Base-by-base conservation (phyloP, 2,329 filamentous ascomycete species). In the Escovopsis sp. region DNA sequence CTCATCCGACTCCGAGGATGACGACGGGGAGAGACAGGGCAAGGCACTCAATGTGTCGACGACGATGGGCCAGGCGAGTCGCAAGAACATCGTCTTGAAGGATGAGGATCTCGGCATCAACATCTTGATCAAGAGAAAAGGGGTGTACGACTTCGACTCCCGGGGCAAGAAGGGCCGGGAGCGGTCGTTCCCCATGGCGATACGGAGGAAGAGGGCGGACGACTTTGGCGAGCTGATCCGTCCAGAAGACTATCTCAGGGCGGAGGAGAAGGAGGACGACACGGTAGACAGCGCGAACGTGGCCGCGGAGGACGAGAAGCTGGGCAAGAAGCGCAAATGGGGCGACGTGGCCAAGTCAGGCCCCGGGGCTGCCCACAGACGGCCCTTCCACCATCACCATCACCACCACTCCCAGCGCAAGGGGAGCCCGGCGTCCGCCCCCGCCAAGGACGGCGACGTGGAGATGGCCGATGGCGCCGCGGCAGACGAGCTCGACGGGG, bases 241-340 rank as follows among this genome's bases (percentile, higher is more conserved):
- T 36, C 83, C 88, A 0, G 90, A 96, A 54, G 90, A 98, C 43
- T 98, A 88, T 51, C 68, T 94, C 1, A 74, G 87, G 39, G 88
- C 87, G 0, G 90, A 98, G 52, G 90, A 96, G 57, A 77, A 85
- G 38, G 85, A 93, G 39, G 70, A 75, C 14, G 79, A 83, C 28
- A 73, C 72, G 11, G 72, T 78, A 35, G 75, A 78, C 33, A 47
- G 44, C 14, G 36, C 43, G 7, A 47, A 49, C 19, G 26, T 54
- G 13, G 45, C 51, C 13, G 41, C 72, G 38, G 58, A 60, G 23
- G 66, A 79, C 43, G 72, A 73, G 35, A 72, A 71, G 31, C 68
- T 94, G 15, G 90, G 88, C 14, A 87, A 88, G 62, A 98, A 98
- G 60, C 74, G 90, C 41, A 92, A 85, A 56, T 96, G 88, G 85